Base-by-base conservation (phyloP, 768 basidiomycete species). In the Lyophyllum decastes region DNA sequence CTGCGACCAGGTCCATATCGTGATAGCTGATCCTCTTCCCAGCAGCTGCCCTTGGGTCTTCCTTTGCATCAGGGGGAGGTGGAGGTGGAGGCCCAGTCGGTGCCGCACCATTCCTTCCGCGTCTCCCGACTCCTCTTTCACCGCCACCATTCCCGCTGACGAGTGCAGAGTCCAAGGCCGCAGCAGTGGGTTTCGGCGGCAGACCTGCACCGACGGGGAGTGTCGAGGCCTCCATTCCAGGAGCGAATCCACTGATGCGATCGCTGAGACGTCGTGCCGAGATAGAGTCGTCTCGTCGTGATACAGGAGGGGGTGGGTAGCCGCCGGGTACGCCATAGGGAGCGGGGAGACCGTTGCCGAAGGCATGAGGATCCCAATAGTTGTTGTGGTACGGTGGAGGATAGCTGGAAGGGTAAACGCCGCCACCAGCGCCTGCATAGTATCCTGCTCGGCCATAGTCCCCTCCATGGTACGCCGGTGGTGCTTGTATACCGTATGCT, bases 1-100 rank as follows among this genome's bases (percentile, higher is more conserved):
- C 91, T 26, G 93, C 91, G 63, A 94, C 92, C 70, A 90, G 77
- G 77, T 98, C 95, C 87, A 97, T 92, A 73, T 98, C 95, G 70
- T 94, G 88, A 69, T 98, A 98, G 75, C 92, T 94, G 54, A 98
- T 86, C 72, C 92, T 85, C 73, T 87, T 90, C 45, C 92, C 92
- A 33, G 88, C 90, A 30, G 90, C 89, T 26, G 95, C 92, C 40
- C 95, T 81, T 43, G 95, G 95, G 71, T 98, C 95, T 72, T 94
- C 92, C 73, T 92, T 93, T 27, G 88, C 91, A 73, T 94, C 90
- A 54, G 91, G 87, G 12, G 93, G 92, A 16, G 92, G 91, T 3
- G 91, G 88, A 0, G 90, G 90, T 5, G 84, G 85, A 0, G 84
- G 83, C 25, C 73, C 74, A 30, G 73, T 70, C 45, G 72, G 71